Base-by-base conservation (phyloP, 2,329 filamentous ascomycete genomes). In the Phaeosphaeria sp. region DNA sequence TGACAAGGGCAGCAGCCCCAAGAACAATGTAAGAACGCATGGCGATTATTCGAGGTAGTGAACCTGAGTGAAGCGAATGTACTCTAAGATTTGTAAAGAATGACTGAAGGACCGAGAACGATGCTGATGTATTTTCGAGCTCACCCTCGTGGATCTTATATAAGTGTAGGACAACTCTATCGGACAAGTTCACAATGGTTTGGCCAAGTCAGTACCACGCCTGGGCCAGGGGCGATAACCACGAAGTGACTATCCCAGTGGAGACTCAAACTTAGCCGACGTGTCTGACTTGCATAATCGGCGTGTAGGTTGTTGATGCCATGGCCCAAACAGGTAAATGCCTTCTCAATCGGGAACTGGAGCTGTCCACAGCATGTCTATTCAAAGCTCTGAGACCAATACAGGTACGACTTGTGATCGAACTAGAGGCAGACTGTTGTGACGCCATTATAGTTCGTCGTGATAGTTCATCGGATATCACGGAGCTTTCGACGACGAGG, bases 11-110 rank as follows among this genome's bases (percentile, higher is more conserved):
- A 52, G 63, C 65, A 50, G 65, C 66, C 44, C 60, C 66, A 43
- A 69, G 50, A 46, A 69, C 27, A 51, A 66, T 52, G 48, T 54
- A 63, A 50, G 62, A 65, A 60, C 65, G 65, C 66, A 69, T 69
- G 52, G 52, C 49, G 52, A 62, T 41, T 21, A 44, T 43, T 21
- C 13, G 46, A 42, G 30, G 50, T 55, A 33, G 50, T 52, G 46
- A 22, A 30, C 20, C 39, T 47, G 51, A 42, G 48, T 17, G 33
- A 46, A 53, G 33, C 20, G 46, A 50, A 6, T 52, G 49, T 55
- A 21, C 30, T 33, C 23, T 11, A 15, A 44, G 42, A 44, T 11
- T 10, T 36, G 11, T 18, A 47, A 11, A 6, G 15, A 51, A 17
- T 20, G 33, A 50, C 18, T 33, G 41, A 47, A 22, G 5, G 43